These are phyloP conservation scores for Dioszegia aurantiaca DNA, from an alignment of 768 basidiomycete genomes.

Conservation along the genomic window DNA sequence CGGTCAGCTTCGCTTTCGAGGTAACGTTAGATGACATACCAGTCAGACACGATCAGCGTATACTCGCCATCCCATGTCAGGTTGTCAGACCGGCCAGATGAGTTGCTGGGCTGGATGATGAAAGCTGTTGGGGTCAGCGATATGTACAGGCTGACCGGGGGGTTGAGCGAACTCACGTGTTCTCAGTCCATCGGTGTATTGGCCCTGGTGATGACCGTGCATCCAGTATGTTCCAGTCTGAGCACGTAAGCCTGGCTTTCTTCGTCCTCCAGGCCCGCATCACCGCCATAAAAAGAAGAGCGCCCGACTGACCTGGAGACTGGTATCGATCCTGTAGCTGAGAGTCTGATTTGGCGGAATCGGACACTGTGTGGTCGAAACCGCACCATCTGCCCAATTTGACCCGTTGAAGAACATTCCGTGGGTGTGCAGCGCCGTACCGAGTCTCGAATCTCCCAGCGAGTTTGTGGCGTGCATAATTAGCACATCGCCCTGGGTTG, in stretches of 20 bases:
- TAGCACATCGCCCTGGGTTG: slow-evolving; percentile 68
- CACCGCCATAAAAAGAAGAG: not conserved
- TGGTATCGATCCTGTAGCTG: slow-evolving; percentile 67
- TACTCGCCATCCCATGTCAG: slow-evolving; percentile 83
- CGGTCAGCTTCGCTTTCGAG: not conserved
- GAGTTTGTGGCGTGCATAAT: slow-evolving; percentile 73
- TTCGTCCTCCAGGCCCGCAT: no score
- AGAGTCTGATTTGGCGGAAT: slow-evolving; percentile 71
- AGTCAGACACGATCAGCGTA: slow-evolving; percentile 80
- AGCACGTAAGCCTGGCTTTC: not conserved
- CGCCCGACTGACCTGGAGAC: slow-evolving; percentile 25
- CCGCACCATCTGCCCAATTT: slow-evolving; percentile 85
- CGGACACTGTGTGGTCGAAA: slow-evolving; percentile 71
- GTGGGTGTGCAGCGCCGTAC: slow-evolving; percentile 80
- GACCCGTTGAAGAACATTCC: slow-evolving; percentile 91
- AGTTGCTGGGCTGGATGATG: slow-evolving; percentile 60
- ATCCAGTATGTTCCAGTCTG: slow-evolving; percentile 53
- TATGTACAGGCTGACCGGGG: not conserved
- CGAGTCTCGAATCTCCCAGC: slow-evolving; percentile 56
- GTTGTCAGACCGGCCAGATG: slow-evolving; percentile 54
- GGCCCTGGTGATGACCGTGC: slow-evolving; percentile 56
- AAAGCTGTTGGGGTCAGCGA: slow-evolving; percentile 56
- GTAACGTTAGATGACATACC: slow-evolving; percentile 53
- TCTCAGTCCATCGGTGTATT: slow-evolving; percentile 92
- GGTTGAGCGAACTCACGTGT: slow-evolving; percentile 52